A percentile compares a stretch with the other conserved stretches of the same genome.
Evolutionary conservation across 1,139 yeast species (phyloP).

Genomic region (Sugiyamaella neomexicana): DNA sequence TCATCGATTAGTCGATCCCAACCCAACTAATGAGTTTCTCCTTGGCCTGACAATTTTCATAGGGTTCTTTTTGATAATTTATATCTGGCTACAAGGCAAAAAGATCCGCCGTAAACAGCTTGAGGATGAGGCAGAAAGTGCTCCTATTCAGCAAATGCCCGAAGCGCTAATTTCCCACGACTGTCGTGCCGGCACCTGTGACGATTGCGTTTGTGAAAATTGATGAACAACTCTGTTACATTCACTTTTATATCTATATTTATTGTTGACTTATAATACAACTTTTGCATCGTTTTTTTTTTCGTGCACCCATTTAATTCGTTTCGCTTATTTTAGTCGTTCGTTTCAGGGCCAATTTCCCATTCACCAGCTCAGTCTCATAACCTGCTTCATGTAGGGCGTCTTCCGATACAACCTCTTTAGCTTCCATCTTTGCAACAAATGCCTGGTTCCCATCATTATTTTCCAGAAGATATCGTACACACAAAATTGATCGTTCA

Average conservation of each 20-base stretch:
- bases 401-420: conserved; percentile 51
- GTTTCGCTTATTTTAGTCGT: not conserved
- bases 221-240: not conserved
- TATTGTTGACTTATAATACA: conserved; percentile 1
- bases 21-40: conserved; percentile 68
- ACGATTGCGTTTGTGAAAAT: conserved; percentile 29
- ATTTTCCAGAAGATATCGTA: conserved; percentile 62
- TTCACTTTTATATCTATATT: conserved; percentile 3
- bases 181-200: conserved; percentile 26
- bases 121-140: conserved; percentile 64
- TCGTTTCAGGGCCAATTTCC: conserved; percentile 49
- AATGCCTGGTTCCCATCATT: conserved; percentile 71
- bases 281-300: not conserved
- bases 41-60: conserved; percentile 48
- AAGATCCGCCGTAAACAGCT: conserved; percentile 52
- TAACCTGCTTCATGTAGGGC: conserved; percentile 57
- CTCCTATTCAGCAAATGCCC: conserved; percentile 53
- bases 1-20: conserved; percentile 57
- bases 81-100: conserved; percentile 55
- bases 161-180: conserved; percentile 25
- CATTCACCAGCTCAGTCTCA: conserved; percentile 57
- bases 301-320: not conserved
- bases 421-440: conserved; percentile 64
- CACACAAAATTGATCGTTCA: conserved; percentile 78
- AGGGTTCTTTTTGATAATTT: conserved; percentile 54